Conservation (phyloP, 139 green algal species). For the Coelastrella sp. region DNA sequence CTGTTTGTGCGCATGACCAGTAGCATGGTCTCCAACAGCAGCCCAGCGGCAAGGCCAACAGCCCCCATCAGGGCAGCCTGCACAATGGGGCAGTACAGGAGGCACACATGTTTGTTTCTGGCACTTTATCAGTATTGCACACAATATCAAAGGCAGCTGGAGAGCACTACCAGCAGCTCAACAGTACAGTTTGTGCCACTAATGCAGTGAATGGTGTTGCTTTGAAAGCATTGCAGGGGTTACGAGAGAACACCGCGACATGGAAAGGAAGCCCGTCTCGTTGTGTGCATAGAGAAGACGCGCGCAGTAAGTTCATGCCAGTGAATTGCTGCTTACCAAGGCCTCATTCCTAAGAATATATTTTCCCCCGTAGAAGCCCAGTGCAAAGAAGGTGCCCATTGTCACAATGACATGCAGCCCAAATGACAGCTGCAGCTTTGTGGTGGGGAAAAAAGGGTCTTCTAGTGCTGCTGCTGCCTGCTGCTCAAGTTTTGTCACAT, state of each 20-base stretch:
- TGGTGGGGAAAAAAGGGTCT: conserved; percentile 61
- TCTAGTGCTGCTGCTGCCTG: conserved; percentile 48
- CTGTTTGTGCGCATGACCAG: conserved; percentile 74
- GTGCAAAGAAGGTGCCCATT: conserved; percentile 82
- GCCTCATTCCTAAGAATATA: conserved; percentile 24
- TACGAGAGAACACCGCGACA: background rate
- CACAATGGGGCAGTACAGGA: background rate
- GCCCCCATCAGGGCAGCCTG: conserved; percentile 63
- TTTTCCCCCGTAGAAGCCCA: conserved; percentile 68
- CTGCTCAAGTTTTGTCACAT: conserved; percentile 58
- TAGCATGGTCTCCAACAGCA: conserved; percentile 78
- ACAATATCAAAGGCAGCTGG: background rate
- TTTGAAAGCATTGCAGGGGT: too few relatives aligned
- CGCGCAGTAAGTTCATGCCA: background rate
- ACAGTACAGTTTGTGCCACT: background rate
- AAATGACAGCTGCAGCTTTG: conserved; percentile 78
- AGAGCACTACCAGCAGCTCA: background rate
- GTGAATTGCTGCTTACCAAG: conserved; percentile 51
- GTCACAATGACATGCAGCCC: conserved; percentile 83
- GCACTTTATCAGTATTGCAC: background rate
- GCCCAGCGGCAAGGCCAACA: conserved; percentile 58
- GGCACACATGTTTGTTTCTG: background rate
- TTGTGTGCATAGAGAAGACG: background rate
- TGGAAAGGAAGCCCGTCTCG: background rate
- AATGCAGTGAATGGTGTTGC: background rate